phyloP scores from a whole-genome alignment of 1,284 basidiomycete genomes.

The Farysia itapuensis region DNA sequence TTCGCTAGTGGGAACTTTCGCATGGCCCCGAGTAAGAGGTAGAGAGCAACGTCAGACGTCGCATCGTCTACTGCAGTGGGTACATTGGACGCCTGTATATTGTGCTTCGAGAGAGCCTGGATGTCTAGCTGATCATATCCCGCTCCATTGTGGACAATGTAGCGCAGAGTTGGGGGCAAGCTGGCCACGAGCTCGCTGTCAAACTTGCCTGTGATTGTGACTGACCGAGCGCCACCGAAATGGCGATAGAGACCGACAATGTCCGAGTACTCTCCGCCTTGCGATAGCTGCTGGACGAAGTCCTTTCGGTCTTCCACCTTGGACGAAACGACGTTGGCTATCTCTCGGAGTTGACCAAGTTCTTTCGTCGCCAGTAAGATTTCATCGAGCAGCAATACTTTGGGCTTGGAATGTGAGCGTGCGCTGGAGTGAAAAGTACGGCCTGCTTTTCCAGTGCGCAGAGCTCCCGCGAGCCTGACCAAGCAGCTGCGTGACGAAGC shows the following conservation, averaged over 20 bases:
- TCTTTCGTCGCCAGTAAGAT: constrained; percentile 39
- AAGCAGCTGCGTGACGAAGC: too few relatives aligned
- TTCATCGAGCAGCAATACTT: constrained; percentile 50
- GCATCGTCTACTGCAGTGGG: constrained; percentile 52
- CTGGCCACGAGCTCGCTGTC: constrained; percentile 40
- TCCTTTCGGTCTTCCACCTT: constrained; percentile 25
- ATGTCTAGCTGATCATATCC: constrained; percentile 56
- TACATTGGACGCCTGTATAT: constrained; percentile 50
- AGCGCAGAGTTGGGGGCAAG: constrained; percentile 37
- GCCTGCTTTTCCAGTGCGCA: too few relatives aligned
- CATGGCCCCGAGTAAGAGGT: constrained; percentile 47
- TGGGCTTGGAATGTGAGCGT: constrained; percentile 19
- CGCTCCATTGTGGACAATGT: constrained; percentile 53
- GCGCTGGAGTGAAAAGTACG: too few relatives aligned
- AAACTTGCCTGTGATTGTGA: constrained; percentile 46
- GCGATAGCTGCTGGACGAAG: constrained; percentile 26
- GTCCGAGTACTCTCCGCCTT: constrained; percentile 65
- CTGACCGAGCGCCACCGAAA: constrained; percentile 62
- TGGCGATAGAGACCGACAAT: constrained; percentile 78
- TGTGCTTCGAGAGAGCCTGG: constrained; percentile 18
- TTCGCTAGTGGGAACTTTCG: constrained; percentile 44
- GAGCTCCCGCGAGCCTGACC: too few relatives aligned
- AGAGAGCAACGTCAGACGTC: constrained; percentile 51
- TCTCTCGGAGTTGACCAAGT: constrained; percentile 21
- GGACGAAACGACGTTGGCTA: constrained; percentile 30